Evolutionary conservation across 805 yeast species (phyloP).

Genomic region (Hanseniaspora valbyensis): DNA sequence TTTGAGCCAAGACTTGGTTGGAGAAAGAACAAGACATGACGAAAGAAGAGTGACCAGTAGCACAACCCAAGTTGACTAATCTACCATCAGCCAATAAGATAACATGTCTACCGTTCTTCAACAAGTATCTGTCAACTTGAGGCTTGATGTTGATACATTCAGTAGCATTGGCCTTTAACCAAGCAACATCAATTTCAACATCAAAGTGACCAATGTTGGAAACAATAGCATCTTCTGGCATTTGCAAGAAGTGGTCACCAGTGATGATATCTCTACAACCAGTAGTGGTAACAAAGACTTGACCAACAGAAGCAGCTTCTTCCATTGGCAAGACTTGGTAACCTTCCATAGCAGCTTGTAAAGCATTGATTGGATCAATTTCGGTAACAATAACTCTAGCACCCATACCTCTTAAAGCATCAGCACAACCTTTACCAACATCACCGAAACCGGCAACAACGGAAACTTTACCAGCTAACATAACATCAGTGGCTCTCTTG

Average conservation of each 20-base stretch:
- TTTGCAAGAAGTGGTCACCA: constrained; percentile 69
- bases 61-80: constrained; percentile 98
- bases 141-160: constrained; percentile 96
- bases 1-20: constrained; percentile 98
- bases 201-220: constrained; percentile 99
- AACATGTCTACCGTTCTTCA: constrained; percentile 81
- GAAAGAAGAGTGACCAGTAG: constrained; percentile 97
- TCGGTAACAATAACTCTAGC: constrained; percentile 96
- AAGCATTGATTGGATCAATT: constrained; percentile 96
- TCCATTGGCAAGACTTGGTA: constrained; percentile 94
- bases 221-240: constrained; percentile 99
- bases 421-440: constrained; percentile 99
- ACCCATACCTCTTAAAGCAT: constrained; percentile 98
- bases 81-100: constrained; percentile 98
- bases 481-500: constrained; percentile 98
- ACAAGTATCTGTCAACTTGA: constrained; percentile 94
- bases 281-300: constrained; percentile 97
- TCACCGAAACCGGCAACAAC: constrained; percentile 99
- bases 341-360: constrained; percentile 98
- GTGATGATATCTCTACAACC: constrained; percentile 98
- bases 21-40: constrained; percentile 99
- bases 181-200: constrained; percentile 97
- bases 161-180: constrained; percentile 90
- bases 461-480: constrained; percentile 98
- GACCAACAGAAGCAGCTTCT: constrained; percentile 85